phyloP scores from a whole-genome alignment of 1,139 yeast species.

The Sugiyamaella japonica region DNA sequence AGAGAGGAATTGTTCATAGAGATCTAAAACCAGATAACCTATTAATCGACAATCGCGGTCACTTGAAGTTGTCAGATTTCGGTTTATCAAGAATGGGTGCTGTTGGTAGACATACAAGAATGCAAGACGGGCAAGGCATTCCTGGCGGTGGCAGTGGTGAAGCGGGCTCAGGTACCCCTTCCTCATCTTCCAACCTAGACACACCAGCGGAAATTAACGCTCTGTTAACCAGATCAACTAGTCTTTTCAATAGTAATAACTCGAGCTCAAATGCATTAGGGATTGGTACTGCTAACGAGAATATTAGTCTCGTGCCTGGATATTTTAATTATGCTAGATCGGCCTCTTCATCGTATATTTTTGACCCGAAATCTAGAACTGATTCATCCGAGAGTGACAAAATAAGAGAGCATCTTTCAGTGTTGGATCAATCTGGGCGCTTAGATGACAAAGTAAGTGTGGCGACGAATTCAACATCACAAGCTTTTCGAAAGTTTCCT shows the following conservation, averaged over 20 bases:
- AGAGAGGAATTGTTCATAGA: slow-evolving; percentile 86
- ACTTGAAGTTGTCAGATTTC: slow-evolving; percentile 89
- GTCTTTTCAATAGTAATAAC: slow-evolving; percentile 1
- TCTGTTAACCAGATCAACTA: slow-evolving; percentile 1
- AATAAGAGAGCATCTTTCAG: slow-evolving; percentile 3
- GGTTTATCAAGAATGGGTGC: slow-evolving; percentile 91
- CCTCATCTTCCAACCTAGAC: slow-evolving; percentile 14
- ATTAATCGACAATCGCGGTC: slow-evolving; percentile 82
- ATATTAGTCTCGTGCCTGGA: slow-evolving; percentile 38
- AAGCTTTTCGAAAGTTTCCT: slow-evolving; percentile 7
- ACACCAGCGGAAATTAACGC: slow-evolving; percentile 12
- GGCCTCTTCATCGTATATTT: slow-evolving; percentile 20
- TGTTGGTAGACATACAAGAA: slow-evolving; percentile 66
- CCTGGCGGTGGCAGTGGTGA: slow-evolving; percentile 7
- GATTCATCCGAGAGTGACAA: slow-evolving; percentile 21
- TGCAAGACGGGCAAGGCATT: slow-evolving; percentile 8
- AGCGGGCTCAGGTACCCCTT: slow-evolving; percentile 4
- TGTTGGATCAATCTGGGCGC: slow-evolving; percentile 14
- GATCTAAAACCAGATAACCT: slow-evolving; percentile 95
- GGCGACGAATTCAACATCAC: not conserved
- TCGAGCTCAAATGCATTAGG: slow-evolving; percentile 11
- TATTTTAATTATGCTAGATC: slow-evolving; percentile 22
- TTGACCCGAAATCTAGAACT: slow-evolving; percentile 19
- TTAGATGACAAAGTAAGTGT: not conserved
- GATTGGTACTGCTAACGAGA: slow-evolving; percentile 28